phyloP scores from a whole-genome alignment of 202 grass and related monocot genomes.

The Setaria italica region DNA sequence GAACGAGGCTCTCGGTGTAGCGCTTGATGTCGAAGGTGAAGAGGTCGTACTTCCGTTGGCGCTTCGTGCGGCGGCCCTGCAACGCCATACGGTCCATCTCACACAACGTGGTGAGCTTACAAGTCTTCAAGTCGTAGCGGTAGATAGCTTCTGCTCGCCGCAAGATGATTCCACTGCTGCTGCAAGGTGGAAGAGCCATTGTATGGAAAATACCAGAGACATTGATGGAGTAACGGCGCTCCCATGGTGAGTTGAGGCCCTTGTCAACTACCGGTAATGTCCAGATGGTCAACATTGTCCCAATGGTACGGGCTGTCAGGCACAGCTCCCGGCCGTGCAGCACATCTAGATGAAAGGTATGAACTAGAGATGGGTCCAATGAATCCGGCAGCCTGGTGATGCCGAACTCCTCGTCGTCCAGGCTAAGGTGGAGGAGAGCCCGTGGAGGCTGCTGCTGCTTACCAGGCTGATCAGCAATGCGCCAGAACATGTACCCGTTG shows the following conservation, averaged over 20 bases:
- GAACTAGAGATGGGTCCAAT: not conserved
- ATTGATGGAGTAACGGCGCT: not conserved
- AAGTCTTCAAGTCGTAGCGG: not conserved
- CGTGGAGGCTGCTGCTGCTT: not conserved
- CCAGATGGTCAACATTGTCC: not conserved
- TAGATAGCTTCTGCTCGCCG: rapidly evolving
- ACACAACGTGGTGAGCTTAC: not conserved
- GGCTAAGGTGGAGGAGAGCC: not conserved
- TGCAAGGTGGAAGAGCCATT: not conserved
- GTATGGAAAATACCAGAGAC: not conserved
- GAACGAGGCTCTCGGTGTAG: not conserved
- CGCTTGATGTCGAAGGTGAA: not conserved
- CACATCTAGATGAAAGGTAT: not conserved
- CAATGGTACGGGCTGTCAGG: not conserved
- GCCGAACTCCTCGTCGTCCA: not conserved
- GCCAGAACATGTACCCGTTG: not conserved
- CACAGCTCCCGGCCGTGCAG: not conserved
- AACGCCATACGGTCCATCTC: not conserved
- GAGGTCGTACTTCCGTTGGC: not conserved
- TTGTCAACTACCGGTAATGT: not conserved
- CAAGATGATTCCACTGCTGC: not conserved
- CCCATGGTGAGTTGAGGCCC: not conserved
- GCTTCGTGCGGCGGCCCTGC: not conserved
- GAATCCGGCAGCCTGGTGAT: not conserved
- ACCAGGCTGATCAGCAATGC: not conserved